Conservation (phyloP, 768 basidiomycete species). For the Podaxis rugospora region DNA sequence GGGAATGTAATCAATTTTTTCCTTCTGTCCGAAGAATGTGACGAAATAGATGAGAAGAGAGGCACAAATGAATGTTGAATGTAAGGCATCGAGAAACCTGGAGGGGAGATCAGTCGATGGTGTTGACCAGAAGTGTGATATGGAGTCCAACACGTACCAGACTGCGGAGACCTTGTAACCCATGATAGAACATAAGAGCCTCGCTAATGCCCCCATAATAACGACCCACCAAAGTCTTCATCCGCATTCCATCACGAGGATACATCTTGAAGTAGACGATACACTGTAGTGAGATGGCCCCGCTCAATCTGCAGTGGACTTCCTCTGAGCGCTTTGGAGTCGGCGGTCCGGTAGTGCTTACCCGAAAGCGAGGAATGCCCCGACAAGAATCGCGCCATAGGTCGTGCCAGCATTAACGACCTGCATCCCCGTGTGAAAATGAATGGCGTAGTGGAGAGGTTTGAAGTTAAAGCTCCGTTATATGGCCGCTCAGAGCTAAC, state of each 20-base stretch:
- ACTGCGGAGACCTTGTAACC: conserved; percentile 19
- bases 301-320: conserved; percentile 29
- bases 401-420: conserved; percentile 26
- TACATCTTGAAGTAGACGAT: conserved; percentile 37
- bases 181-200: neutral
- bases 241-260: conserved; percentile 21
- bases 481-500: neutral
- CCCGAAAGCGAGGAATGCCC: conserved; percentile 35
- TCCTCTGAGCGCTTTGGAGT: neutral
- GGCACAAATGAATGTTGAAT: conserved; percentile 35
- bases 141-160: conserved; percentile 21
- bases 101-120: neutral
- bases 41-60: conserved; percentile 44
- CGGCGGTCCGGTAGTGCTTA: conserved; percentile 14
- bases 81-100: conserved; percentile 32
- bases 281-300: conserved; percentile 34
- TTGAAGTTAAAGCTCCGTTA: neutral
- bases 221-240: conserved; percentile 31
- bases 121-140: neutral
- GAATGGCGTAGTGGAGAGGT: neutral
- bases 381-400: conserved; percentile 37
- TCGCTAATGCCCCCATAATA: neutral
- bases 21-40: conserved; percentile 32
- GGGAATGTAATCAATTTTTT: conserved; percentile 38
- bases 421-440: neutral